Base-by-base conservation (phyloP, 2,329 filamentous ascomycete genomes). In the Colletotrichum tropicicola region DNA sequence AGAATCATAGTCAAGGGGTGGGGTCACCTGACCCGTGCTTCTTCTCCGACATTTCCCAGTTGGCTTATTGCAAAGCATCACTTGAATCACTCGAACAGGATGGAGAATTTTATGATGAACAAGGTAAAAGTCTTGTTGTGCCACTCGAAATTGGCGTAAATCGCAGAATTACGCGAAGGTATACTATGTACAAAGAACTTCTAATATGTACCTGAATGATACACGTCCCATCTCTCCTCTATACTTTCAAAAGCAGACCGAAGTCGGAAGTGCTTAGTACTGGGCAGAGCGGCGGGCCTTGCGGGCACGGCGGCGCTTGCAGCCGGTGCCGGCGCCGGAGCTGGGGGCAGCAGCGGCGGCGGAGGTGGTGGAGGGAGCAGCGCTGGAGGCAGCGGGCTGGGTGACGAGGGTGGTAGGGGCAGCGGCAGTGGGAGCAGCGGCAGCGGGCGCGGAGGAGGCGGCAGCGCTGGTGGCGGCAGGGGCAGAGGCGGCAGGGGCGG, bases 201-300 rank as follows among this genome's bases (percentile, higher is more conserved):
- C 35, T 65, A 61, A 49, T 65, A 60, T 65, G n/a, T 49, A 49
- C 48, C 61, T 32, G 43, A 52, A 61, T 4, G 43, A 51, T 61
- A 45, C 55, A 45, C 43, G 61, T 61, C 23, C 21, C 25, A 25
- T 49, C 27, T 54, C 39, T 39, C 21, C 6, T 39, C 54, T 48
- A 45, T 45, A 43, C 43, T 19, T 48, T 3, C 25, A 27, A 27
- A 12, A 30, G 19, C 43, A 17, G 3, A 47, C 27, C 32, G 19
- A 12, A 32, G 32, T 39, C 6, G 6, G 43, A 5, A 23, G 2
- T 4, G 21, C 49, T 60, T 65, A 65, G 61, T 65, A 60, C 39
- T 67, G 51, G 13, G 65, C 67, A 47, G 67, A 59, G 37, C 67
- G 65, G 51, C 65, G 60, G 30, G 67, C 60, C 52, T 64, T 67